Percentiles rank a stretch among this genome's conserved stretches.
These are phyloP conservation scores for Dujonia santamariae DNA, from an alignment of 1,139 yeast species.

Conservation along the genomic window DNA sequence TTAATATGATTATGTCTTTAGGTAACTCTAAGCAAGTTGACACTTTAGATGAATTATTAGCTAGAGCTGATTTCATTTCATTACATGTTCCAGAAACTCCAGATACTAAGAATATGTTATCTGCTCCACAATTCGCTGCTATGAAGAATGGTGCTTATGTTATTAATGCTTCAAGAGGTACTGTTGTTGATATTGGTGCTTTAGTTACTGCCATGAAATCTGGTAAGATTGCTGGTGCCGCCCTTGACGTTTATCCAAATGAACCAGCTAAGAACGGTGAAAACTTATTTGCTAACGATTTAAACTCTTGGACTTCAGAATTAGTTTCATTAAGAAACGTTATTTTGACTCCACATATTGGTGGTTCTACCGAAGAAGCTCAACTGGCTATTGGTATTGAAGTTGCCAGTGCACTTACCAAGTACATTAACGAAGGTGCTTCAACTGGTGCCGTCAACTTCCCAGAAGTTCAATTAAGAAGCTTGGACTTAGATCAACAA, in stretches of 20 bases:
- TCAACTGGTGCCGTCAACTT: constrained; percentile 97
- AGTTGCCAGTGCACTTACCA: constrained; percentile 81
- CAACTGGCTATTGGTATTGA: constrained; percentile 97
- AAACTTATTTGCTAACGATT: constrained; percentile 62
- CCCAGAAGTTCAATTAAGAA: constrained; percentile 96
- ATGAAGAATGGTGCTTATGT: constrained; percentile 97
- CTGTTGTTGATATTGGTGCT: constrained; percentile 95
- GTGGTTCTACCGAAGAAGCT: constrained; percentile 99
- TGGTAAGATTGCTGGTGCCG: constrained; percentile 97
- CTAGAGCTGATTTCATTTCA: constrained; percentile 82
- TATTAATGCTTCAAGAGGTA: constrained; percentile 96
- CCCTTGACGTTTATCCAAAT: constrained; percentile 92
- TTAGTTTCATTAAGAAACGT: constrained; percentile 81
- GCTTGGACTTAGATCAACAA: constrained; percentile 83
- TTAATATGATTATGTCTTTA: constrained; percentile 87
- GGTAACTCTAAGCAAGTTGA: constrained; percentile 96
- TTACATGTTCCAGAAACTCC: constrained; percentile 94
- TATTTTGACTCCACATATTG: constrained; percentile 94
- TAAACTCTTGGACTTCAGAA: constrained; percentile 85
- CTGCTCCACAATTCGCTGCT: constrained; percentile 88
- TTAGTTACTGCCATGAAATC: constrained; percentile 86
- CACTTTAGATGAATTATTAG: constrained; percentile 77
- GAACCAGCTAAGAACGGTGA: constrained; percentile 98
- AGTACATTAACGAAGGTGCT: constrained; percentile 93
- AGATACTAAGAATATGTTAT: constrained; percentile 87